Conservation (phyloP, 139 green algal genomes). For the Picochlorum sp. region DNA sequence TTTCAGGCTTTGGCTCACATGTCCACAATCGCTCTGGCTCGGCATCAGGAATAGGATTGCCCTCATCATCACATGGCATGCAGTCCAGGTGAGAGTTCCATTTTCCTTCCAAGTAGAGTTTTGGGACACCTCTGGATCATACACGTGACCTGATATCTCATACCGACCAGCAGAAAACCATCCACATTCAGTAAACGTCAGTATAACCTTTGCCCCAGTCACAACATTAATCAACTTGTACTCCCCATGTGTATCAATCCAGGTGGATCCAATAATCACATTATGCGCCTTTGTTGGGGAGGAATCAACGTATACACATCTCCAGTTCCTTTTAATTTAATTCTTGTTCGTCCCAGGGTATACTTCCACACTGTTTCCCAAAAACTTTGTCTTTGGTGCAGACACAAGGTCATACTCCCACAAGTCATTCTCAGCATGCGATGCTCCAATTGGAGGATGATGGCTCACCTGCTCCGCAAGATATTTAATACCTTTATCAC, state of each 20-base stretch:
- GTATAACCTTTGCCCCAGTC: slow-evolving; percentile 57
- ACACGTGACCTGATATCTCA: slow-evolving; percentile 33
- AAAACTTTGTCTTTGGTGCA: slow-evolving; percentile 91
- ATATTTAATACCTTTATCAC: slow-evolving; percentile 56
- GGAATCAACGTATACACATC: slow-evolving; percentile 82
- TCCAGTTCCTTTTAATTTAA: slow-evolving; percentile 61
- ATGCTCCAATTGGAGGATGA: slow-evolving; percentile 84
- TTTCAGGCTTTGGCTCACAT: slow-evolving; percentile 56
- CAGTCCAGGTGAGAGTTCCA: slow-evolving; percentile 75
- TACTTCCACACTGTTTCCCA: slow-evolving; percentile 94
- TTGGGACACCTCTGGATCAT: slow-evolving; percentile 1
- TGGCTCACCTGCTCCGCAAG: slow-evolving; percentile 90
- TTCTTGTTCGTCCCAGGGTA: slow-evolving; percentile 83
- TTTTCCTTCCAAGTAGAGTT: slow-evolving; percentile 59
- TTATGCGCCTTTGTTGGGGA: slow-evolving; percentile 82
- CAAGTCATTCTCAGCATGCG: slow-evolving; percentile 73
- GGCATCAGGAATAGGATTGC: slow-evolving; percentile 40
- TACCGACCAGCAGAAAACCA: slow-evolving; percentile 84
- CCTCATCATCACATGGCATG: slow-evolving; percentile 58
- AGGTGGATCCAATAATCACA: slow-evolving; percentile 84
- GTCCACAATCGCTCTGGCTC: slow-evolving; percentile 61
- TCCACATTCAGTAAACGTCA: slow-evolving; percentile 85
- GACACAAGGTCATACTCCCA: slow-evolving; percentile 92
- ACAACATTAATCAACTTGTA: slow-evolving; percentile 69
- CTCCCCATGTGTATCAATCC: slow-evolving; percentile 84